These are phyloP conservation scores for Microbotryum silenes-acaulis DNA, from an alignment of 1,284 basidiomycete genomes.

Conservation along the genomic window DNA sequence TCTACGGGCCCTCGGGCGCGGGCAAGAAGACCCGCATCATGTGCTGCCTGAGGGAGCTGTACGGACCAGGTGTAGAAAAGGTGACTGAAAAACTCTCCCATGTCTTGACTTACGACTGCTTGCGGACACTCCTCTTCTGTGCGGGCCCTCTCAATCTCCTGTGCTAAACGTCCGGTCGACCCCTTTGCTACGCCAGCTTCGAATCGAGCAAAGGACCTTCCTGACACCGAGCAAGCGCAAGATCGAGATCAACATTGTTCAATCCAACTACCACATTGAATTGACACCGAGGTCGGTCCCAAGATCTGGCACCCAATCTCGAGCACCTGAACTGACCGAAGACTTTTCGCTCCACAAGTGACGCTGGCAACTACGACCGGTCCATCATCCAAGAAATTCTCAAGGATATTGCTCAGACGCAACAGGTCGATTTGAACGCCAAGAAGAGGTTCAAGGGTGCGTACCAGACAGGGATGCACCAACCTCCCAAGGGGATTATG, in stretches of 20 bases:
- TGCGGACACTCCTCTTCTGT: not conserved
- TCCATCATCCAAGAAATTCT: slow-evolving; percentile 93
- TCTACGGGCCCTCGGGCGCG: slow-evolving; percentile 94
- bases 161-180: not conserved
- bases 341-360: slow-evolving; percentile 48
- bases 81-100: slow-evolving; percentile 44
- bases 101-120: too few relatives aligned
- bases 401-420: slow-evolving; percentile 98
- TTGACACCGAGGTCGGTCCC: slow-evolving; percentile 78
- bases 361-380: slow-evolving; percentile 92
- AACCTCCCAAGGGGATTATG: not conserved
- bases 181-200: slow-evolving; percentile 54
- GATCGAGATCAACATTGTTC: slow-evolving; percentile 92
- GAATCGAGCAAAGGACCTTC: slow-evolving; percentile 97
- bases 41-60: slow-evolving; percentile 78
- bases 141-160: slow-evolving; percentile 17
- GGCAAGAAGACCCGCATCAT: slow-evolving; percentile 97
- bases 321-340: not conserved
- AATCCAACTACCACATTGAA: slow-evolving; percentile 96
- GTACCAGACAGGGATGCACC: slow-evolving; percentile 17
- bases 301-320: not conserved
- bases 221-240: slow-evolving; percentile 90
- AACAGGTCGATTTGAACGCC: slow-evolving; percentile 92
- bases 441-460: slow-evolving; percentile 93
- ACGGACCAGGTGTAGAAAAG: slow-evolving; percentile 88